Conservation (phyloP, 208 protist species). For the Trypanosomatidae sp. region DNA sequence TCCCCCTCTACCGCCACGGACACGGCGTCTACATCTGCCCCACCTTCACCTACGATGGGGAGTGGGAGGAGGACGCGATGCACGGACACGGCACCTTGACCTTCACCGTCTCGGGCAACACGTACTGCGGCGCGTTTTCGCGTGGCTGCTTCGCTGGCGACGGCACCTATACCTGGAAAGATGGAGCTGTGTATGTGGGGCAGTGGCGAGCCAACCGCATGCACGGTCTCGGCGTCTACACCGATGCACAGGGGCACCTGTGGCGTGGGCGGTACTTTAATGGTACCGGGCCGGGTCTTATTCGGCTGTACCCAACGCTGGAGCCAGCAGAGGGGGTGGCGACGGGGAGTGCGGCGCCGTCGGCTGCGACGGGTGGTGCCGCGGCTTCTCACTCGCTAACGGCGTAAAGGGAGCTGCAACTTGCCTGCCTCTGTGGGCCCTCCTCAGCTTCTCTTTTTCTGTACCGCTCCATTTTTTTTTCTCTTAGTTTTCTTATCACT, state of each 20-base stretch:
- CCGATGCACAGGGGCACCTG: slow-evolving; percentile 62
- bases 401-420: no score
- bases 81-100: slow-evolving; percentile 67
- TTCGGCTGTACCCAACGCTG: slow-evolving; percentile 31
- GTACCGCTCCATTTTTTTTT: no score
- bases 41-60: slow-evolving; percentile 69
- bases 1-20: slow-evolving; percentile 80
- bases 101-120: slow-evolving; percentile 50
- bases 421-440: no score
- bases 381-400: background rate
- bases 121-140: slow-evolving; percentile 59
- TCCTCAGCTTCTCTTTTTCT: no score
- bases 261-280: slow-evolving; percentile 85
- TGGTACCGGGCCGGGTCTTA: slow-evolving; percentile 71
- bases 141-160: slow-evolving; percentile 69
- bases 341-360: background rate
- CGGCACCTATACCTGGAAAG: slow-evolving; percentile 73
- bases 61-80: slow-evolving; percentile 88
- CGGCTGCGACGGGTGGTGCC: background rate
- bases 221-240: slow-evolving; percentile 88
- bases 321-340: slow-evolving; percentile 1
- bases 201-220: slow-evolving; percentile 80
- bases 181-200: slow-evolving; percentile 70
- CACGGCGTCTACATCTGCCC: slow-evolving; percentile 67
- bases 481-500: no score